Conservation (phyloP, 345 rosid genomes). For the Kernera saxatilis region DNA sequence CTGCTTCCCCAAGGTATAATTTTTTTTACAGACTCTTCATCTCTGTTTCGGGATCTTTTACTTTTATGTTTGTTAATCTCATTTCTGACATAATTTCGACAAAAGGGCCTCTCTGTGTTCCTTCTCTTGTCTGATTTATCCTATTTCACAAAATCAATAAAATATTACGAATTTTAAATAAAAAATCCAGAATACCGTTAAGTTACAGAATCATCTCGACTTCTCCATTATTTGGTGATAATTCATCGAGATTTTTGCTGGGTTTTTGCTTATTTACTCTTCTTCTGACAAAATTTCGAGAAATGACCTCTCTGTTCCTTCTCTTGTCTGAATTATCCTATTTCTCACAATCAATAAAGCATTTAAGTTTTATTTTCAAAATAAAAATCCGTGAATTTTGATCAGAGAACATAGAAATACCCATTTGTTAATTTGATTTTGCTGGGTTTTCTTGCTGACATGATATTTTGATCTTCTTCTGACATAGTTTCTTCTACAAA, state of each 20-base stretch:
- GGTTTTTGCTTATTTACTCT: not conserved
- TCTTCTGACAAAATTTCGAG: not conserved
- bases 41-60: not conserved
- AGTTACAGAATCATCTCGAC: not conserved
- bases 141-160: not conserved
- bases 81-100: not conserved
- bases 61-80: not conserved
- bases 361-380: not conserved
- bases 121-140: not conserved
- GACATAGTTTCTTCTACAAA: not conserved
- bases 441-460: not conserved
- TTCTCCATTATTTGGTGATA: not conserved
- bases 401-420: not conserved
- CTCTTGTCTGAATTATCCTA: not conserved
- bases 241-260: not conserved
- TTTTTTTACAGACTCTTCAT: not conserved
- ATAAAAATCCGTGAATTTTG: not conserved
- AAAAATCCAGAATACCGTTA: not conserved
- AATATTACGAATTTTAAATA: not conserved
- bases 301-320: not conserved
- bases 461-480: not conserved
- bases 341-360: not conserved
- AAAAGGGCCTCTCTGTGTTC: not conserved
- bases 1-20: conserved; percentile 72
- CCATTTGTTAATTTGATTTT: not conserved